Evolutionary conservation across 805 yeast genomes (phyloP).

Genomic region (Cyberlindnera saturnus): DNA sequence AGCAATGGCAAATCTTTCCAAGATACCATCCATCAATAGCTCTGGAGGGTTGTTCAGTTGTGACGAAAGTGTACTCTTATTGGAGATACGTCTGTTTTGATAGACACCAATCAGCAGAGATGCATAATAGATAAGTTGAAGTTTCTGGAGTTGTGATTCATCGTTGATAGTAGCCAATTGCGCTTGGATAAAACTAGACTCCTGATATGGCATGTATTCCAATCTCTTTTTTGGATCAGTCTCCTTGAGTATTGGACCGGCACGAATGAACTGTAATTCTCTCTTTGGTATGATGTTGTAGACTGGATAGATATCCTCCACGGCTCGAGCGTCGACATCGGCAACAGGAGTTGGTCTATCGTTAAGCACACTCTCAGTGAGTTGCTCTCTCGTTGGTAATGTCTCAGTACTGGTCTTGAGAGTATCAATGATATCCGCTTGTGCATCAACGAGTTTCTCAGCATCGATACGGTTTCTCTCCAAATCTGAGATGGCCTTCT

Average conservation of each 20-base stretch:
- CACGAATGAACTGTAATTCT: conserved; percentile 60
- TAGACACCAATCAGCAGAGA: conserved; percentile 78
- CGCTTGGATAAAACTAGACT: conserved; percentile 50
- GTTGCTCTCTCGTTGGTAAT: conserved; percentile 65
- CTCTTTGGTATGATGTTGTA: conserved; percentile 60
- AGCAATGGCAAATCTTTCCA: conserved; percentile 64
- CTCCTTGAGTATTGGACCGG: conserved; percentile 55
- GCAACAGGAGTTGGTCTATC: conserved; percentile 84
- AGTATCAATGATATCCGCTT: conserved; percentile 75
- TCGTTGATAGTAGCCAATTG: conserved; percentile 32
- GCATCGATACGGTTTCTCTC: conserved; percentile 86
- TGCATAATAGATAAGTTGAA: conserved; percentile 72
- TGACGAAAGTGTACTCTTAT: conserved; percentile 52
- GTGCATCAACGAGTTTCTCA: conserved; percentile 65
- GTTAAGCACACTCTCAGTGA: conserved; percentile 48
- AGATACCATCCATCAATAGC: conserved; percentile 59
- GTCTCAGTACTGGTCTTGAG: conserved; percentile 64
- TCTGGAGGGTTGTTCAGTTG: conserved; percentile 70
- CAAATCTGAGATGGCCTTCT: conserved; percentile 75
- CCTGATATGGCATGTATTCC: conserved; percentile 56
- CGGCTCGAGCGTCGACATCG: conserved; percentile 71
- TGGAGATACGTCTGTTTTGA: conserved; percentile 59
- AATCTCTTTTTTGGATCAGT: conserved; percentile 41
- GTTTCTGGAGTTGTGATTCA: conserved; percentile 45
- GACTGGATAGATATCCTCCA: conserved; percentile 78